These are phyloP conservation scores for Rhododendron ovatum DNA, from an alignment of 148 eudicot species.

Conservation along the genomic window DNA sequence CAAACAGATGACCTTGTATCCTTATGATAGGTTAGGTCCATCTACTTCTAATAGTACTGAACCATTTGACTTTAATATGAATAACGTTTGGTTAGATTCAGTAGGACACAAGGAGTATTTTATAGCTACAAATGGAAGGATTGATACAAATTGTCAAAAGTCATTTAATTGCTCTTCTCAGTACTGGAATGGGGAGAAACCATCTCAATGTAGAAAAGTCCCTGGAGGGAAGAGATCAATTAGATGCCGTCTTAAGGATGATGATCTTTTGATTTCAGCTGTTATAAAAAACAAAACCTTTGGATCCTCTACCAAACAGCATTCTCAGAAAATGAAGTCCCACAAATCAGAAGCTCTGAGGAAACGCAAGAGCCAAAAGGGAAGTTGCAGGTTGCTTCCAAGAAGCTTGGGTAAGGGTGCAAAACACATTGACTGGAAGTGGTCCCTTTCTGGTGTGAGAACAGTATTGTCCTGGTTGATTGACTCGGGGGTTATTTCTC, in stretches of 20 bases:
- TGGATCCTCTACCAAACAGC: slow-evolving; percentile 26
- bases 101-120: slow-evolving; percentile 14
- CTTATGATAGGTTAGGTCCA: slow-evolving; percentile 8
- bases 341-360: slow-evolving; percentile 38
- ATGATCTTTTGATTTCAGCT: slow-evolving; percentile 70
- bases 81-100: slow-evolving; percentile 3
- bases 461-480: slow-evolving; percentile 82
- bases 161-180: slow-evolving; percentile 3
- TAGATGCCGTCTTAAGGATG: slow-evolving; percentile 54
- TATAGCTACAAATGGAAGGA: slow-evolving; percentile 8
- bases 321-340: slow-evolving; percentile 19
- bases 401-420: slow-evolving; percentile 60
- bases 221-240: slow-evolving; percentile 25
- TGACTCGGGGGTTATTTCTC: slow-evolving; percentile 45
- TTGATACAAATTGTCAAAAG: slow-evolving; percentile 17
- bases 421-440: slow-evolving; percentile 49
- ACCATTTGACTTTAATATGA: background rate
- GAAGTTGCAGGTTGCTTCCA: slow-evolving; percentile 80
- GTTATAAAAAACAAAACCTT: slow-evolving; percentile 49
- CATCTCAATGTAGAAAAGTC: slow-evolving; percentile 9
- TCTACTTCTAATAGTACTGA: slow-evolving; percentile 11
- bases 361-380: slow-evolving; percentile 65
- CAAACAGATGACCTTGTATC: slow-evolving; percentile 19
- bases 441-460: slow-evolving; percentile 44
- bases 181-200: slow-evolving; percentile 11